Evolutionary conservation across 768 basidiomycete species (phyloP).

Genomic region (Hypsizygus marmoreus): DNA sequence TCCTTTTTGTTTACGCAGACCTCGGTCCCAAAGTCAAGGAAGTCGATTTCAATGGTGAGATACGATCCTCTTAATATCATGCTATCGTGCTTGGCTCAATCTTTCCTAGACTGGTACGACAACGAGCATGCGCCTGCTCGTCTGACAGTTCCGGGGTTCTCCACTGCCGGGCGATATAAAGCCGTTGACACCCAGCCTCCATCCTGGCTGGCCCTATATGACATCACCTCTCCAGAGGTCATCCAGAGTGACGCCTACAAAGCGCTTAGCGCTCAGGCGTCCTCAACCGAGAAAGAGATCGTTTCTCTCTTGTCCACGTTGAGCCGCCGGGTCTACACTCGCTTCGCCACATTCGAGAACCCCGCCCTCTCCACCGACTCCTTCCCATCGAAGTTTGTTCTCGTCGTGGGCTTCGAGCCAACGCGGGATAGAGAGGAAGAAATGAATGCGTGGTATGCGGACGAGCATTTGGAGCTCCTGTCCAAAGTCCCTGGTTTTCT

Average conservation of each 20-base stretch:
- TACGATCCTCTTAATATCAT: background rate
- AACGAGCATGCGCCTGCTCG: constrained; percentile 33
- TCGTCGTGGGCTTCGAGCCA: constrained; percentile 17
- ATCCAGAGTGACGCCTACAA: constrained; percentile 24
- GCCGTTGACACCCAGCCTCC: constrained; percentile 26
- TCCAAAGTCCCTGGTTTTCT: constrained; percentile 33
- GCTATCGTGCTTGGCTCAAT: background rate
- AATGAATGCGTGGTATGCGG: constrained; percentile 31
- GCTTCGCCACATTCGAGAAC: constrained; percentile 15
- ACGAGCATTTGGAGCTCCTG: constrained; percentile 28
- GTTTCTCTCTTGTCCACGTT: constrained; percentile 24
- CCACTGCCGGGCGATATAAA: constrained; percentile 29
- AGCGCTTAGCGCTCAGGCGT: constrained; percentile 21
- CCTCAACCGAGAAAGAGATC: constrained; percentile 25
- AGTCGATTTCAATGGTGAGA: constrained; percentile 29
- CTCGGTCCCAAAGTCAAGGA: constrained; percentile 25
- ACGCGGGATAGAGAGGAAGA: constrained; percentile 23
- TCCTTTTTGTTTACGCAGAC: constrained; percentile 34
- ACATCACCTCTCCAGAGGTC: constrained; percentile 23
- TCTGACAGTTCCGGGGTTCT: constrained; percentile 27
- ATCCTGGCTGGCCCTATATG: constrained; percentile 32
- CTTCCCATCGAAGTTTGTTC: constrained; percentile 16
- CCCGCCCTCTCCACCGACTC: constrained; percentile 5
- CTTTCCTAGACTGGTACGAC: constrained; percentile 33
- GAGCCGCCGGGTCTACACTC: constrained; percentile 27